phyloP scores from a whole-genome alignment of 352 stramenopile species.

The Globisporangium heterothallicum region DNA sequence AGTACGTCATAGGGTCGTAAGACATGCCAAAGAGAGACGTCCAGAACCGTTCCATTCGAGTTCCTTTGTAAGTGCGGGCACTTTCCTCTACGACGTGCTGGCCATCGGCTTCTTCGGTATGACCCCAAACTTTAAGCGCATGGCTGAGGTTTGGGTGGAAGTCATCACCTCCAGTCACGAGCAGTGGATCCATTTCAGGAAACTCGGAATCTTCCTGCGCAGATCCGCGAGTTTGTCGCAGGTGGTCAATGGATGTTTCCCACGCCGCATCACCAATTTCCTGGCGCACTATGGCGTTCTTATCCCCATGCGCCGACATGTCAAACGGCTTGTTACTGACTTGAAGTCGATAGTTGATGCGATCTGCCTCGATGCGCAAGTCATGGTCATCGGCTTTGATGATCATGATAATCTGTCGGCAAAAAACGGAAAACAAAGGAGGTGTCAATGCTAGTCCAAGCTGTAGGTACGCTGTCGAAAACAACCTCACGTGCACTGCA shows the following conservation, averaged over 20 bases:
- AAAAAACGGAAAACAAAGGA: not conserved
- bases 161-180: constrained; percentile 52
- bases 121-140: constrained; percentile 55
- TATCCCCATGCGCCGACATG: constrained; percentile 37
- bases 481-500: not conserved
- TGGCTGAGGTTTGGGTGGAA: constrained; percentile 55
- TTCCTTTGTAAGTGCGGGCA: constrained; percentile 20
- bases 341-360: constrained; percentile 63
- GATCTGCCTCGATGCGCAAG: constrained; percentile 62
- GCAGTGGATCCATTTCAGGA: constrained; percentile 71
- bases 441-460: not conserved
- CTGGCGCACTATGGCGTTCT: constrained; percentile 36
- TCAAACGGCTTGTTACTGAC: constrained; percentile 76
- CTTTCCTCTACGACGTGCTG: constrained; percentile 46
- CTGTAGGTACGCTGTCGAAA: not conserved
- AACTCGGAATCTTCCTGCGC: constrained; percentile 25
- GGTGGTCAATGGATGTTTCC: constrained; percentile 48
- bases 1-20: constrained; percentile 78
- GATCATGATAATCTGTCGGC: constrained; percentile 62
- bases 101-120: constrained; percentile 73
- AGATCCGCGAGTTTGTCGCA: constrained; percentile 44
- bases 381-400: constrained; percentile 78
- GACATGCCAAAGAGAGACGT: constrained; percentile 53
- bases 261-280: constrained; percentile 53
- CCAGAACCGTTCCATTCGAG: constrained; percentile 36